Conservation (phyloP, 345 rosid species). For the Mercurialis annua region DNA sequence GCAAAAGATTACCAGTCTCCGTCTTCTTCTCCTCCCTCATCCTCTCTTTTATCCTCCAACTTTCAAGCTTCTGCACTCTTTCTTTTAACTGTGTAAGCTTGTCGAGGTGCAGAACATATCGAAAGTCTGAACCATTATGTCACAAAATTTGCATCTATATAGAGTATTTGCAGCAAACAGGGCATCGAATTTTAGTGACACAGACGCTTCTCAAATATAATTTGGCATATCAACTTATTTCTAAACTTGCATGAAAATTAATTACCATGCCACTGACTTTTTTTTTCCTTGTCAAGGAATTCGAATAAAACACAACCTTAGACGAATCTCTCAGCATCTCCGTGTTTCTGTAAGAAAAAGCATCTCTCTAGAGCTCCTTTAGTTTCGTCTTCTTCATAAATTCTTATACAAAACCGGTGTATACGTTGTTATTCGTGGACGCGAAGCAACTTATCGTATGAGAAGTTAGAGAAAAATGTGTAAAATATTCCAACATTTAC, state of each 20-base stretch:
- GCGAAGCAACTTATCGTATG: no score
- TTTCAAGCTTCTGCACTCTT: slow-evolving; percentile 71
- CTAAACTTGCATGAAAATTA: background rate
- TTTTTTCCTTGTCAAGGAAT: background rate
- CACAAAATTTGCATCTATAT: no score
- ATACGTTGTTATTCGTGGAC: no score
- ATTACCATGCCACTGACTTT: no score
- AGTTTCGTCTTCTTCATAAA: no score
- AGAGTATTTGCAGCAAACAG: background rate
- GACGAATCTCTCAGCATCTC: no score
- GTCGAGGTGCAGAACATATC: background rate
- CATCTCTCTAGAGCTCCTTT: no score
- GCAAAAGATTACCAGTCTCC: slow-evolving; percentile 39
- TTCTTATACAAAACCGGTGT: no score
- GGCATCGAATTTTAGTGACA: background rate
- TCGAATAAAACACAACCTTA: background rate
- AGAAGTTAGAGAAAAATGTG: no score
- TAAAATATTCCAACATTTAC: no score
- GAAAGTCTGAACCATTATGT: background rate
- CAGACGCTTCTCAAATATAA: background rate
- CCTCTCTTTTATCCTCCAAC: slow-evolving; percentile 61
- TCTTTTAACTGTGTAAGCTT: slow-evolving; percentile 61
- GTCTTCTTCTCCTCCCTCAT: slow-evolving; percentile 45
- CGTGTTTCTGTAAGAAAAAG: no score
- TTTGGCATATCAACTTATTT: background rate